Evolutionary conservation across 2,329 filamentous ascomycete species (phyloP), one percentile per base, ranked within the genome.

Genomic region (Bipolaris gigantea): DNA sequence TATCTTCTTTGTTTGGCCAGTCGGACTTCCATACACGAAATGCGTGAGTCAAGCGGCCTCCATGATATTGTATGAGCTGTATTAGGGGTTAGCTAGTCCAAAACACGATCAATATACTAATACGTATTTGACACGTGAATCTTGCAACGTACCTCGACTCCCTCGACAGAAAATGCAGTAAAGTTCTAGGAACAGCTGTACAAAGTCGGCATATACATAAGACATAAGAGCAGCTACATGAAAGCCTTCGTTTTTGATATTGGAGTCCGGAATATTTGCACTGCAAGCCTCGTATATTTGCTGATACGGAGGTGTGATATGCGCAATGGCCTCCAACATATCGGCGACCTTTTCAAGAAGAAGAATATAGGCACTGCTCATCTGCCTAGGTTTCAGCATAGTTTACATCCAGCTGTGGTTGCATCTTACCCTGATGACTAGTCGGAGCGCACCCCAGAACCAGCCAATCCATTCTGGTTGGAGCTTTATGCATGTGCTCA

Each of bases 31-130:
- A 71, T 45, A 15, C 58, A 60, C 4, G 64, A 54, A 41, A 72
- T 65, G 9, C 69, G 62, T n/a, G 67, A 67, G 53, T 72, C 67
- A 21, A 72, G 58, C 27, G 69, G 67, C 38, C 63, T 55, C 69
- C 65, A 71, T 35, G 57, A 48, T 35, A 53, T 25, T 50, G 57
- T 16, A 8, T 46, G 43, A 16, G 43, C 43, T 46, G 15, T 25
- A 36, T 21, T 15, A 36, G 16, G 32, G 30, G 15, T 46, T 34
- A 46, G 43, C n/a, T 3, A 25, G 16, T 8, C 15, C 13, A 13
- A 48, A 11, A 5, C 30, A 19, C 5, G 4, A 32, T 43, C 6
- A 2, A 21, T 43, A 19, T 30, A 15, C n/a, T 13, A 4, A 43
- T 13, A 16, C 25, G 5, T 7, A 2, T 15, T 11, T 10, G 15